Base-by-base conservation (phyloP, 352 stramenopile genomes). In the Globisporangium splendens region DNA sequence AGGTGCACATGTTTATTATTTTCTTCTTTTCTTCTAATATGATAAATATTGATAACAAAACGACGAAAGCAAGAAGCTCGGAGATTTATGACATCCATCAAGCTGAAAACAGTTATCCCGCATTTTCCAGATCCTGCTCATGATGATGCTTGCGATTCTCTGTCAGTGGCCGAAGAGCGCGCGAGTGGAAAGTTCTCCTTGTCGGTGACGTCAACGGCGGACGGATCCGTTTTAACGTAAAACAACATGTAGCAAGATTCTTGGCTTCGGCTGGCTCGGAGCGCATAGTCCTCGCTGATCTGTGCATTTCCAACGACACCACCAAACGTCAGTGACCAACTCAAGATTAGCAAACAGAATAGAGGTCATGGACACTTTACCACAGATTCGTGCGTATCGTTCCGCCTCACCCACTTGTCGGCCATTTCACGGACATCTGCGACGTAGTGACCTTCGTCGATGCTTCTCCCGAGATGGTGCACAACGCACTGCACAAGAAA, bases 161-260 rank as follows among this genome's bases (percentile, higher is more conserved):
- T 46, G 14, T 35, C 20, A 18, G 42, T 7, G 13, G n/a, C 24
- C 20, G 31, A 53, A 56, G 24, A 24, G 21, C 49, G 15, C 49
- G 53, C 43, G 69, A 63, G 21, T 28, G 63, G 73, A 13, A 82
- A 57, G 54, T 91, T 93, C 66, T 93, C 81, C 51, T 93, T 91
- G 62, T 86, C 80, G 5, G 18, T 39, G 44, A 42, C 51, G 15
- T 59, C 63, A 21, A 44, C 5, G 6, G 41, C 12, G 0, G 59
- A 38, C 15, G 59, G 66, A 15, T 79, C 69, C 5, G 63, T 62
- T 39, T 77, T 75, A 24, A 92, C 79, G 56, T 94, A 96, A 56
- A 96, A 93, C 31, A 94, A 74, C 80, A 96, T 90, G 58, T 96
- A 96, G 58, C 84, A 93, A 15, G 84, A 93, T 56, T 93, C 82